Percentiles rank a stretch among this genome's conserved stretches.
Conservation (phyloP, 169 alveolate species). For the Cryptosporidium sp. region DNA sequence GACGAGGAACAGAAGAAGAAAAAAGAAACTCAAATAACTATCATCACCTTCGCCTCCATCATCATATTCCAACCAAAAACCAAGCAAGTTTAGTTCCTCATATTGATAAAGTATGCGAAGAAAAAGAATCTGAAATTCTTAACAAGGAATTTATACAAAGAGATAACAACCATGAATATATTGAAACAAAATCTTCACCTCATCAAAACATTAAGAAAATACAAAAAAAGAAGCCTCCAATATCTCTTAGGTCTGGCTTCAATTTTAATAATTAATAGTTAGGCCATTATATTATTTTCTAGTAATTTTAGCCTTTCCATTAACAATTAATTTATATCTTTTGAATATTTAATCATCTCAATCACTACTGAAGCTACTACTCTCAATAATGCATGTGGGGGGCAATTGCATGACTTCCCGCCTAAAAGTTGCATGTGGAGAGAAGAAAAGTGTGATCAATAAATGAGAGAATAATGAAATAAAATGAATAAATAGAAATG, state of each 20-base stretch:
- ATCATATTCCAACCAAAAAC: not conserved
- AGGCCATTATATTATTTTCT: not conserved
- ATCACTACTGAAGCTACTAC: not conserved
- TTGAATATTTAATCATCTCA: not conserved
- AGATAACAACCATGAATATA: not conserved
- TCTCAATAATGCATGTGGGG: not conserved
- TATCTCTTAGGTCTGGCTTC: slow-evolving; percentile 62
- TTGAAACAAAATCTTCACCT: not conserved
- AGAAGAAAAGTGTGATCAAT: slow-evolving; percentile 5
- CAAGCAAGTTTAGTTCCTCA: not conserved
- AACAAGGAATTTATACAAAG: not conserved
- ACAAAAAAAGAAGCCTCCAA: slow-evolving; percentile 31
- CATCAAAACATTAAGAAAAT: not conserved
- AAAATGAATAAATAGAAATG: slow-evolving; percentile 4
- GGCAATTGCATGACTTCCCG: slow-evolving; percentile 15
- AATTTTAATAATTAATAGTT: slow-evolving; percentile 19
- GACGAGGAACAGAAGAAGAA: not conserved
- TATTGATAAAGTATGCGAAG: not conserved
- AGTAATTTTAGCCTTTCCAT: not conserved
- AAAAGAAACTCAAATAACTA: no score
- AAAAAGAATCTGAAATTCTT: not conserved
- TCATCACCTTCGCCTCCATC: not conserved
- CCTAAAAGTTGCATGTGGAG: slow-evolving; percentile 12
- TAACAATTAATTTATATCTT: not conserved
- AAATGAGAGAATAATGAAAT: not conserved